These are phyloP conservation scores for Pezicula neosporulosa DNA, from an alignment of 2,329 filamentous ascomycete genomes.

Conservation along the genomic window DNA sequence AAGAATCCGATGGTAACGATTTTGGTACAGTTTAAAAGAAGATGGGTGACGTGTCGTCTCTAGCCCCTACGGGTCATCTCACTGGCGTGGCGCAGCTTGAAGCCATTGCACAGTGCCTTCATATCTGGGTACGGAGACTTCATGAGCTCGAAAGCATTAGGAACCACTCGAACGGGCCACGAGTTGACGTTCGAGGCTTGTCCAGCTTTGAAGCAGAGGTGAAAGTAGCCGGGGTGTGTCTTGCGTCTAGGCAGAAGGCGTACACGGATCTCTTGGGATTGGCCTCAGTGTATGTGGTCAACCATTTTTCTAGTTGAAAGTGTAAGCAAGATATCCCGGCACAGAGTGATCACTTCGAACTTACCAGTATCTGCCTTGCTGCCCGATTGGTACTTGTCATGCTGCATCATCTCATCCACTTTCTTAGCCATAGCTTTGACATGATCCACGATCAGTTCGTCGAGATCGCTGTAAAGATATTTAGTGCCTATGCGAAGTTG, in stretches of 20 bases:
- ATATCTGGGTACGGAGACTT: constrained; percentile 91
- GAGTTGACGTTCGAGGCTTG: constrained; percentile 67
- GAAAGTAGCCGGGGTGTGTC: constrained; percentile 92
- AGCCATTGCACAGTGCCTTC: constrained; percentile 92
- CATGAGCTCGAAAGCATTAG: constrained; percentile 88
- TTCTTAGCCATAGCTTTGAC: constrained; percentile 98
- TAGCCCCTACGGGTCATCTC: constrained; percentile 21
- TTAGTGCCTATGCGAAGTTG: constrained; percentile 82
- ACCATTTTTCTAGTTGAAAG: constrained; percentile 73
- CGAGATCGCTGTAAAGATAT: constrained; percentile 91
- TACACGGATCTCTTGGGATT: constrained; percentile 94
- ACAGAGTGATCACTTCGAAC: constrained; percentile 30
- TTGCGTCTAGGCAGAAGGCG: constrained; percentile 90
- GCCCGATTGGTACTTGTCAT: constrained; percentile 89
- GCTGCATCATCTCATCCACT: constrained; percentile 90
- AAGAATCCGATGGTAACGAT: neutral
- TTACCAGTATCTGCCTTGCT: constrained; percentile 81
- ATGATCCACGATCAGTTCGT: constrained; percentile 95
- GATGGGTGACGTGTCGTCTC: neutral
- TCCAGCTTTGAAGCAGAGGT: constrained; percentile 93
- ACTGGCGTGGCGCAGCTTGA: constrained; percentile 55
- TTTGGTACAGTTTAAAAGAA: neutral
- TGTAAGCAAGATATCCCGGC: constrained; percentile 8
- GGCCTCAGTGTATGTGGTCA: constrained; percentile 92
- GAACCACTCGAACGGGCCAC: constrained; percentile 87